Evolutionary conservation across 768 basidiomycete species (phyloP).

Genomic region (Tephrocybe sp.): DNA sequence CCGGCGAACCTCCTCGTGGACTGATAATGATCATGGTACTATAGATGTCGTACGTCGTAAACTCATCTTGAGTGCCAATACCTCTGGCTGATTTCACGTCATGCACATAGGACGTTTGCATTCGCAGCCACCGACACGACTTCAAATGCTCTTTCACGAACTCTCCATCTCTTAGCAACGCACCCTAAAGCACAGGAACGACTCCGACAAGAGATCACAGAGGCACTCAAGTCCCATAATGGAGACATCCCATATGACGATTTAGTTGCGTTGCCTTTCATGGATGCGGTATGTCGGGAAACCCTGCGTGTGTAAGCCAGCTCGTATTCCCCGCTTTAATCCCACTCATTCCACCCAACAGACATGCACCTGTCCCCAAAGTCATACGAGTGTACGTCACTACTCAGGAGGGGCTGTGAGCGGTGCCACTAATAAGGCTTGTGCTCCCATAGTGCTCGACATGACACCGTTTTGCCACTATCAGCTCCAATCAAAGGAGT

Average conservation of each 20-base stretch:
- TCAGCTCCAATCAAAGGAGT: neutral
- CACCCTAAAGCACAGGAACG: conserved; percentile 31
- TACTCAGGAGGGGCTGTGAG: neutral
- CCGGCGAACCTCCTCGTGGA: neutral
- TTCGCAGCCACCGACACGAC: conserved; percentile 36
- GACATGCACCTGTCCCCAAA: conserved; percentile 17
- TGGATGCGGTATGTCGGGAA: conserved; percentile 22
- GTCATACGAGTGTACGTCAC: conserved; percentile 15
- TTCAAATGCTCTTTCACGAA: conserved; percentile 27
- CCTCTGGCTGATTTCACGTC: neutral
- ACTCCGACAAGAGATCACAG: conserved; percentile 37
- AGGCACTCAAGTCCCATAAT: conserved; percentile 12
- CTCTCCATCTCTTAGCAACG: conserved; percentile 25
- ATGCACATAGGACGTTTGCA: conserved; percentile 16
- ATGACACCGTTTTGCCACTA: conserved; percentile 25
- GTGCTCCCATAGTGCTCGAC: conserved; percentile 11
- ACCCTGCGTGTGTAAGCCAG: conserved; percentile 18
- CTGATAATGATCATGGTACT: neutral
- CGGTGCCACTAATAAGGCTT: neutral
- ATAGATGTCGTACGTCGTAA: conserved; percentile 18
- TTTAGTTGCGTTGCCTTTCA: conserved; percentile 19
- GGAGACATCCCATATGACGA: conserved; percentile 18
- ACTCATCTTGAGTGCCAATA: neutral
- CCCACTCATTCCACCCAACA: neutral
- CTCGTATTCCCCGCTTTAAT: conserved; percentile 9